Evolutionary conservation across 2,329 filamentous ascomycete species (phyloP), one percentile per base, ranked within the genome.

Genomic region (Venturia oleaginea): DNA sequence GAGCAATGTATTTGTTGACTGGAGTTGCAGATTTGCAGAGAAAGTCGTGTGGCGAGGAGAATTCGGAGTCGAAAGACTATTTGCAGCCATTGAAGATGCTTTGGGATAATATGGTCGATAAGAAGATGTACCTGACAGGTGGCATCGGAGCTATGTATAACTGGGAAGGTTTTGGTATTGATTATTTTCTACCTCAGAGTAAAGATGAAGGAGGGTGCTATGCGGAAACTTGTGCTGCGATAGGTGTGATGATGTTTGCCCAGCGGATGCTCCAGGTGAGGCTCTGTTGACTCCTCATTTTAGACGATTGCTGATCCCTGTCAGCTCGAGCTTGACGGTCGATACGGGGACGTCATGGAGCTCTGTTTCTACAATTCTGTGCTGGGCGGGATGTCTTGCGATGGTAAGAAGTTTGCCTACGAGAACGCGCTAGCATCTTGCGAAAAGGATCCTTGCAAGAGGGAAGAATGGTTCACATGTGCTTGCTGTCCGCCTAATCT

Each of bases 141-240:
- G 84, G 84, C 0, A 81, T 87, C 61, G 85, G 85, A 0, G 80
- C 76, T 0, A 78, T 84, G 48, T 77, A 80, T 67, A 81, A 85
- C 69, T 84, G 81, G 81, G 81, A 86, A 71, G 83, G 84, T 3
- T 86, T 87, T 69, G 83, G 83, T 0, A 76, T 80, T 48, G 79
- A 84, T 66, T 84, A 85, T 68, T 84, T 84, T 70, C 74, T 86
- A 5, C 83, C 83, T 0, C 82, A 85, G 51, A 76, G 80, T 1
- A 82, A 81, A 0, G 84, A 86, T 65, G 84, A 86, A 66, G 84
- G 84, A 4, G 84, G 84, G 2, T 86, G 84, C 68, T 86, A 86
- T 70, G 78, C 82, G 1, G 84, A 86, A 71, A 87, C 84, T 0
- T 86, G 82, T 69, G 84, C 84, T 1, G 78, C 79, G 0, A 85